Evolutionary conservation across 768 basidiomycete species (phyloP), one percentile per base, ranked within the genome.

Genomic region (Russula dissimulans): DNA sequence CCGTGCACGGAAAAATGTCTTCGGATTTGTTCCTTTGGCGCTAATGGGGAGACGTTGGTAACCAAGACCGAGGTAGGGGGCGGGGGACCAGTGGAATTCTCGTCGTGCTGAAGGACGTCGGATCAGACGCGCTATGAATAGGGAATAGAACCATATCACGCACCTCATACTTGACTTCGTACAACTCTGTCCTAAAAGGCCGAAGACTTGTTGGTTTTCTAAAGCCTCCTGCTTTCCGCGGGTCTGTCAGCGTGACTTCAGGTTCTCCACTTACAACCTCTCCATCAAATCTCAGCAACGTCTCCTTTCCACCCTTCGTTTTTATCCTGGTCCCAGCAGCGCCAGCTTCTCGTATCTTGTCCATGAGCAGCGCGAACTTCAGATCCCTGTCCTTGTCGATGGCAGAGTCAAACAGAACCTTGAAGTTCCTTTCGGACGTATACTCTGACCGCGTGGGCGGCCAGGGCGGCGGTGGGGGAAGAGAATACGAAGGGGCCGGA

Each of bases 41-140:
- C 87, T 31, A 97, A 74, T 0, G 85, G 83, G 1, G 86, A 84
- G 48, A 95, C 74, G 58, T 81, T 81, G 29, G 82, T 80, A 47
- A 95, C 73, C 11, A 95, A 79, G 5, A 98, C 82, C 1, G 84
- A 79, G 0, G 81, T 80, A 0, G 91, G 83, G 0, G 91, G 93
- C 12, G 87, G 84, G 0, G 87, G 79, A 0, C 84, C 84, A 1
- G 77, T 76, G 1, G 91, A 89, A 67, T 88, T 76, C 26, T 74
- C 73, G 70, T 95, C 92, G 75, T 87, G 83, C 91, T 95, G 70
- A 18, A 61, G 14, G 31, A 31, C 17, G 48, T 47, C 52, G 14
- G 51, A 55, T 58, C 29, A 62, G 46, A 44, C 39, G 57, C 54
- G 56, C 32, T 38, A 54, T 31, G 32, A 9, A 41, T 48, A 22